phyloP scores from a whole-genome alignment of 192 early-diverging fungal species.

The Gaertneriomyces semiglobifer region DNA sequence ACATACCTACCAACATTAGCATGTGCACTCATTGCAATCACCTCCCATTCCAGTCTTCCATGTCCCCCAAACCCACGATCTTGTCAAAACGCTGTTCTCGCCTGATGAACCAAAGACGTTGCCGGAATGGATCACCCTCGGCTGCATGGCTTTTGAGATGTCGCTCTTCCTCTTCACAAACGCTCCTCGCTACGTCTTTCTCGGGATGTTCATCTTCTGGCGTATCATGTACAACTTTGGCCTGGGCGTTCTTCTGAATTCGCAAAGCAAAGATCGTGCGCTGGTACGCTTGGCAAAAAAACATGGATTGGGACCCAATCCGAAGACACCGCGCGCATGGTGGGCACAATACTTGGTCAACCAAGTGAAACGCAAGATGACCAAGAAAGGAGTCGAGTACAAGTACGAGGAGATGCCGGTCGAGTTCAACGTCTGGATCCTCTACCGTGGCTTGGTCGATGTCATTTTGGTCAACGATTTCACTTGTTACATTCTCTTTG shows the following conservation, averaged over 20 bases:
- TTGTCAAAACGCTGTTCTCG: conserved; percentile 27
- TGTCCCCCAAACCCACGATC: conserved; percentile 26
- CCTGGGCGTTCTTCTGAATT: conserved; percentile 76
- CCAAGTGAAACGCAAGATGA: conserved; percentile 37
- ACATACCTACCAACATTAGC: neutral
- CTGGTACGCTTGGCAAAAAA: conserved; percentile 71
- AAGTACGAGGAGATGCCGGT: conserved; percentile 62
- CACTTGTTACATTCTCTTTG: conserved; percentile 77
- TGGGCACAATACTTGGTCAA: conserved; percentile 37
- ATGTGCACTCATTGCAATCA: neutral
- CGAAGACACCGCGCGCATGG: conserved; percentile 17
- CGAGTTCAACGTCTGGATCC: conserved; percentile 95
- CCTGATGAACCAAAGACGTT: conserved; percentile 21
- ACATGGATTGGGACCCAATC: conserved; percentile 51
- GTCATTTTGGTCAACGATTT: conserved; percentile 93
- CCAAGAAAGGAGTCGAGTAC: conserved; percentile 16
- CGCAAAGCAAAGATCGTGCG: conserved; percentile 60
- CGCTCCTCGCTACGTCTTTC: conserved; percentile 55
- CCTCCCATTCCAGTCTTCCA: conserved; percentile 13
- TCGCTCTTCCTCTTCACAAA: conserved; percentile 66
- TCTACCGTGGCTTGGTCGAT: conserved; percentile 91
- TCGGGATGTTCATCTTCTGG: conserved; percentile 82
- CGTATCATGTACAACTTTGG: conserved; percentile 81
- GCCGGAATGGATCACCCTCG: conserved; percentile 26
- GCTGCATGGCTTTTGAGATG: conserved; percentile 30